Percentiles rank a stretch among this genome's conserved stretches.
Evolutionary conservation across 1,284 basidiomycete species (phyloP).

Genomic region (Phellopilus nigrolimitatus): DNA sequence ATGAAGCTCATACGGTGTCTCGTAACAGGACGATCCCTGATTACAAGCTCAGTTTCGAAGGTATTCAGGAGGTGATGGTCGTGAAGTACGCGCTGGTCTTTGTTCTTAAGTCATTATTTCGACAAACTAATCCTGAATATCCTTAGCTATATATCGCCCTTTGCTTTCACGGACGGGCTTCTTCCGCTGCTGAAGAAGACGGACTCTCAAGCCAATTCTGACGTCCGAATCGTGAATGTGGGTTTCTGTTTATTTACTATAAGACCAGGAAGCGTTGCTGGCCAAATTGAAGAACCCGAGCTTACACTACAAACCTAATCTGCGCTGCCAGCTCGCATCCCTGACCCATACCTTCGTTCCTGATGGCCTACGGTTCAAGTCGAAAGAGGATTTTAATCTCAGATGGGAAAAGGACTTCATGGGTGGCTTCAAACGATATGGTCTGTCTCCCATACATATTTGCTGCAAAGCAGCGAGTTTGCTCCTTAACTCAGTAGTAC

Average conservation of each 20-base stretch:
- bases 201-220: conserved; percentile 25
- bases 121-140: neutral
- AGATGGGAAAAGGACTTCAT: conserved; percentile 9
- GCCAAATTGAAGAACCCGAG: no score
- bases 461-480: neutral
- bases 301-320: no score
- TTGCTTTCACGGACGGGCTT: no score
- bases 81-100: conserved; percentile 24
- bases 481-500: neutral
- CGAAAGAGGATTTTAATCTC: conserved; percentile 17
- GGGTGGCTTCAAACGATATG: conserved; percentile 11
- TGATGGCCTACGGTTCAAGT: conserved; percentile 7
- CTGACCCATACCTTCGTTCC: no score
- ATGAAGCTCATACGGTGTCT: no score
- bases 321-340: no score
- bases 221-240: conserved; percentile 33
- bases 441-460: conserved; percentile 10
- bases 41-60: conserved; percentile 16
- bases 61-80: conserved; percentile 27
- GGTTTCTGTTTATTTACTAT: conserved; percentile 4
- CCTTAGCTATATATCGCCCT: no score
- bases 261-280: no score
- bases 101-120: neutral
- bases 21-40: conserved; percentile 7
- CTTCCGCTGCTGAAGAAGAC: no score